A percentile compares a stretch with the other conserved stretches of the same genome.
Evolutionary conservation across 1,284 basidiomycete species (phyloP).

Genomic region (Schizophyllum commune): DNA sequence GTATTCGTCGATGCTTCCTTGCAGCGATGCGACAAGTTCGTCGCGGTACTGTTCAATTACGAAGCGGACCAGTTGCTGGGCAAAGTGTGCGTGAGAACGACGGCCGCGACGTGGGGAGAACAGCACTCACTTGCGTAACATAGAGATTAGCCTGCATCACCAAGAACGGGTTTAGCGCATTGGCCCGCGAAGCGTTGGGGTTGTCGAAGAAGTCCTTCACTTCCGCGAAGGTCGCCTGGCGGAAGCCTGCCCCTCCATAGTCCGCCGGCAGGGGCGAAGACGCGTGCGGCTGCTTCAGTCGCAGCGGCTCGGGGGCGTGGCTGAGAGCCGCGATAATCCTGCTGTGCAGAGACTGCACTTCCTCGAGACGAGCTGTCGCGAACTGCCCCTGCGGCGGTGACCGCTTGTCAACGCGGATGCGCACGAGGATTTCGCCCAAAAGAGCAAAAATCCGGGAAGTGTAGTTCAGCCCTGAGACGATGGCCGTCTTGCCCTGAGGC

Average conservation of each 20-base stretch:
- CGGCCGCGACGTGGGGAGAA: not conserved
- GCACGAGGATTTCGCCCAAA: conserved; percentile 75
- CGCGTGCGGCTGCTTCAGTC: conserved; percentile 49
- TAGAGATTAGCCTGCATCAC: conserved; percentile 87
- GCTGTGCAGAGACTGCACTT: conserved; percentile 67
- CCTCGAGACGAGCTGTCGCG: conserved; percentile 71
- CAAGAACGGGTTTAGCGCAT: conserved; percentile 79
- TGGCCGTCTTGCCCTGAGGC: conserved; percentile 73
- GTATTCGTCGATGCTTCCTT: conserved; percentile 55
- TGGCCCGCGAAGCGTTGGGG: conserved; percentile 74
- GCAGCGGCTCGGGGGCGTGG: conserved; percentile 64
- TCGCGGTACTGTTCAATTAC: conserved; percentile 85
- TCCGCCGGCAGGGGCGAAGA: conserved; percentile 47
- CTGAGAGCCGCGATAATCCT: conserved; percentile 63
- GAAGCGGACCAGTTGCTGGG: conserved; percentile 82
- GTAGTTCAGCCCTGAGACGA: conserved; percentile 81
- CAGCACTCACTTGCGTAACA: conserved; percentile 65
- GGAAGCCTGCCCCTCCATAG: conserved; percentile 60
- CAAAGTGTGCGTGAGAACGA: conserved; percentile 6
- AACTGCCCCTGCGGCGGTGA: conserved; percentile 78
- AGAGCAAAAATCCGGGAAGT: conserved; percentile 79
- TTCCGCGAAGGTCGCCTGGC: conserved; percentile 75
- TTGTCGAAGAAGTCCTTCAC: conserved; percentile 87
- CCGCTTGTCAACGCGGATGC: conserved; percentile 77
- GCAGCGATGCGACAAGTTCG: conserved; percentile 63